These are phyloP conservation scores for Termitomyces sp. DNA, from an alignment of 768 basidiomycete genomes.

Conservation along the genomic window DNA sequence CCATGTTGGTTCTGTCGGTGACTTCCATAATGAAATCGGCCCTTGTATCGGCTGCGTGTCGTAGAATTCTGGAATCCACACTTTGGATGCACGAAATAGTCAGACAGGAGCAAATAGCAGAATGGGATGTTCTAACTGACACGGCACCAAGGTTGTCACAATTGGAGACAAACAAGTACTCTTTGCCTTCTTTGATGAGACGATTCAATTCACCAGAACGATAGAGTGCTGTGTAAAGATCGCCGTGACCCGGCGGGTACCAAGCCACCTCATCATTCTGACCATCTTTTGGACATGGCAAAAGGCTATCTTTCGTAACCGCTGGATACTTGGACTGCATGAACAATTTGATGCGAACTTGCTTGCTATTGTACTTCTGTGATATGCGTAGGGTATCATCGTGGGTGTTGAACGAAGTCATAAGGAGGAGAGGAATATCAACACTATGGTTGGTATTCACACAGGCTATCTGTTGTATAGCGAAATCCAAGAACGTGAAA, in stretches of 20 bases:
- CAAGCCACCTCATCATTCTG: slow-evolving; percentile 73
- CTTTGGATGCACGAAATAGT: slow-evolving; percentile 32
- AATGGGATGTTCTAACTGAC: slow-evolving; percentile 35
- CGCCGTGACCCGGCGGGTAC: slow-evolving; percentile 91
- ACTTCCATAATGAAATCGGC: slow-evolving; percentile 94
- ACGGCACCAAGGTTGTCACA: slow-evolving; percentile 84
- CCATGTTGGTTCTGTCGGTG: slow-evolving; percentile 95
- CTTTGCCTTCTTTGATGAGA: slow-evolving; percentile 78
- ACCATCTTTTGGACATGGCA: slow-evolving; percentile 66
- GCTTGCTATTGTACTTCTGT: slow-evolving; percentile 83
- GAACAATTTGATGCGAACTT: slow-evolving; percentile 76
- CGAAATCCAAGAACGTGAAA: slow-evolving; percentile 86
- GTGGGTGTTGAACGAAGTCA: slow-evolving; percentile 94
- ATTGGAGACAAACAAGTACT: slow-evolving; percentile 87
- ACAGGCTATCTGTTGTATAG: slow-evolving; percentile 83
- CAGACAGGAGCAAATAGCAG: background rate
- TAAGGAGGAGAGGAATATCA: slow-evolving; percentile 84
- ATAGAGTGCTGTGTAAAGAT: slow-evolving; percentile 74
- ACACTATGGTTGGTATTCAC: slow-evolving; percentile 69
- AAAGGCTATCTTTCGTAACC: slow-evolving; percentile 71
- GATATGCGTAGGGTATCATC: slow-evolving; percentile 85
- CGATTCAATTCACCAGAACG: slow-evolving; percentile 78
- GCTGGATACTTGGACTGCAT: slow-evolving; percentile 87
- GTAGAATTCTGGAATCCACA: slow-evolving; percentile 73
- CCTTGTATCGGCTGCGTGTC: slow-evolving; percentile 74